Percentiles rank a stretch among this genome's conserved stretches.
These are phyloP conservation scores for Cryptococcus wingfieldii DNA, from an alignment of 1,284 basidiomycete species.

Conservation along the genomic window DNA sequence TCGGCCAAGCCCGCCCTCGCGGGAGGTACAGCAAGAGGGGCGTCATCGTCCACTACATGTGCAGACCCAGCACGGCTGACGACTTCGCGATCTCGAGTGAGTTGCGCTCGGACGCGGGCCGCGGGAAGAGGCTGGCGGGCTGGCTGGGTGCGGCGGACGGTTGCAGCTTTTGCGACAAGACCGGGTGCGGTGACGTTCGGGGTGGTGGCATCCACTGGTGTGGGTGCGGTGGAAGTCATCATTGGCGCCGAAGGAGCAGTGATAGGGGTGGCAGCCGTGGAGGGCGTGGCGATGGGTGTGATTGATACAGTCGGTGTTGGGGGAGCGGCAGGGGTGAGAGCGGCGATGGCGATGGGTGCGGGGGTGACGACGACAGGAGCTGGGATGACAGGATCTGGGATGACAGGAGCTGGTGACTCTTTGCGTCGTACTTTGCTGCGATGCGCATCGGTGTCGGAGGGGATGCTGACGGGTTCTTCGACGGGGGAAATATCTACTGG, in stretches of 20 bases:
- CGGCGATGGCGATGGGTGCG: no score
- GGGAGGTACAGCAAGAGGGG: constrained; percentile 20
- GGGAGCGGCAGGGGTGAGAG: not conserved
- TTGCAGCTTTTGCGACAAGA: not conserved
- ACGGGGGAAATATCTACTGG: not conserved
- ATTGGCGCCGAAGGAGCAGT: not conserved
- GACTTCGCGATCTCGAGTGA: not conserved
- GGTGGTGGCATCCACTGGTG: not conserved
- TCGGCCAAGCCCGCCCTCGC: constrained; percentile 33
- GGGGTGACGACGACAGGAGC: not conserved
- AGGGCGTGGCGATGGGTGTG: not conserved
- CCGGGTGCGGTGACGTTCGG: not conserved
- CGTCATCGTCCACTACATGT: constrained; percentile 23
- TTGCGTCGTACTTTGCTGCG: not conserved
- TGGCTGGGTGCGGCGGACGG: not conserved
- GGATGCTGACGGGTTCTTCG: constrained; percentile 1
- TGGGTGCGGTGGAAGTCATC: not conserved
- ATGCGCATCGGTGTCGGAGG: not conserved
- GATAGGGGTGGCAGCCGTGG: not conserved
- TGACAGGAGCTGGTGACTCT: not conserved
- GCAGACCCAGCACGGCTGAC: constrained; percentile 9
- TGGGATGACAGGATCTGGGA: not conserved
- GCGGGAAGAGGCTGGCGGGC: not conserved
- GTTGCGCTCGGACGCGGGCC: not conserved
- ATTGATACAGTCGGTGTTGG: not conserved